phyloP scores from a whole-genome alignment of 208 protist genomes.

The Jaenimonas drosophilae region DNA sequence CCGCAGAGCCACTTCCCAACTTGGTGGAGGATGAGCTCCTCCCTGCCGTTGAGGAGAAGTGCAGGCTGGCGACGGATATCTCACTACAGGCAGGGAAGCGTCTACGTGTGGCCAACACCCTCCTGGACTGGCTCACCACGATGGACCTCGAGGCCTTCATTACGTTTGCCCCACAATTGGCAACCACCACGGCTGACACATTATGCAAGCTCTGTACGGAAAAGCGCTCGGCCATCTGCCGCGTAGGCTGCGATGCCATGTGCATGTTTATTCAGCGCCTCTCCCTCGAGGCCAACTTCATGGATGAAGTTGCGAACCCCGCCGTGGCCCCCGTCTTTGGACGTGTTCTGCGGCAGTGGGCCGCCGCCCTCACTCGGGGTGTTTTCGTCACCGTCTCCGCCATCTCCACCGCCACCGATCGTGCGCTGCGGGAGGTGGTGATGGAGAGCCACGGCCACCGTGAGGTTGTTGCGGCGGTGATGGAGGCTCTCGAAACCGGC shows the following conservation, averaged over 20 bases:
- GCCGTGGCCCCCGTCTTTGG: slow-evolving; percentile 7
- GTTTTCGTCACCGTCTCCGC: slow-evolving; percentile 76
- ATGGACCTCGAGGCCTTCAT: slow-evolving; percentile 21
- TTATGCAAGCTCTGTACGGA: slow-evolving; percentile 40
- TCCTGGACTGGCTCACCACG: slow-evolving; percentile 40
- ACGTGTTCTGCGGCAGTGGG: slow-evolving; percentile 29
- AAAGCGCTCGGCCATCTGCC: slow-evolving; percentile 75
- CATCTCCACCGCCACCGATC: slow-evolving; percentile 62
- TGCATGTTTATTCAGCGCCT: slow-evolving; percentile 24
- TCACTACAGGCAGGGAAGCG: slow-evolving; percentile 17
- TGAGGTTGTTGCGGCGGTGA: slow-evolving; percentile 23
- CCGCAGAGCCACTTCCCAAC: background rate
- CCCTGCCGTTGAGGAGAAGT: background rate
- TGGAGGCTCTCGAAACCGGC: slow-evolving; percentile 29
- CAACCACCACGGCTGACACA: slow-evolving; percentile 18
- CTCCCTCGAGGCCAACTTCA: slow-evolving; percentile 18
- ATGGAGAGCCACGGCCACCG: slow-evolving; percentile 41
- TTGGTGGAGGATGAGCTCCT: slow-evolving; percentile 1
- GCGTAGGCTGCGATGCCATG: slow-evolving; percentile 47
- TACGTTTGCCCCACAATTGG: slow-evolving; percentile 12
- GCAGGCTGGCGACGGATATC: slow-evolving; percentile 6
- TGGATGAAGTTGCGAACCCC: slow-evolving; percentile 12
- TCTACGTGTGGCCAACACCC: slow-evolving; percentile 31
- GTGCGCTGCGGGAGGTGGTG: slow-evolving; percentile 41
- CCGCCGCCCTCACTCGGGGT: slow-evolving; percentile 33